These are phyloP conservation scores for Trametes pubescens DNA, from an alignment of 1,284 basidiomycete species.

Conservation along the genomic window DNA sequence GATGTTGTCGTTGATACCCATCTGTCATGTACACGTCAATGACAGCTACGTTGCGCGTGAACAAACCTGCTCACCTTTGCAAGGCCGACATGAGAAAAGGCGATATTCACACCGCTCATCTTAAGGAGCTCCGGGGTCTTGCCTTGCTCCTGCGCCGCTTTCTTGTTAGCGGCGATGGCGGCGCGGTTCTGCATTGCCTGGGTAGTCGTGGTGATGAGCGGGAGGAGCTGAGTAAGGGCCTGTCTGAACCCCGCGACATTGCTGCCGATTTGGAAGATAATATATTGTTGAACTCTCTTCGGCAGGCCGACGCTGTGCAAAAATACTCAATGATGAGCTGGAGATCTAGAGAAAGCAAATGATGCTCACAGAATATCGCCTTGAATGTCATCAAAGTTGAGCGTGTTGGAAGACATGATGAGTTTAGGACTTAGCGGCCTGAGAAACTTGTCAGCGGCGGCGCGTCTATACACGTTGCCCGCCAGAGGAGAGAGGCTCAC, in stretches of 20 bases:
- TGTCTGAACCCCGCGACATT: conserved; percentile 25
- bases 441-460: too few relatives aligned
- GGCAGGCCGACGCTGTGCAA: background rate
- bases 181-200: conserved; percentile 24
- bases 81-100: conserved; percentile 45
- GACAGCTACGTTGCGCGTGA: background rate
- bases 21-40: conserved; percentile 10
- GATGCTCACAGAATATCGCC: background rate
- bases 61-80: conserved; percentile 20
- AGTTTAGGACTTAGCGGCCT: background rate
- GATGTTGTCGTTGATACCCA: conserved; percentile 47
- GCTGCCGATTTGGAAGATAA: background rate
- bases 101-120: conserved; percentile 42
- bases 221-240: conserved; percentile 40
- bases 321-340: background rate
- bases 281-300: background rate
- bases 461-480: background rate
- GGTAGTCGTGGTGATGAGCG: conserved; percentile 44
- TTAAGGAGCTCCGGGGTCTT: conserved; percentile 20
- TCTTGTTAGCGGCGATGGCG: conserved; percentile 30
- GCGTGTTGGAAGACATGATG: background rate
- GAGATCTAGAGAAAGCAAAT: background rate
- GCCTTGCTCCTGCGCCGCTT: conserved; percentile 24
- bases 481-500: background rate
- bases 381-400: background rate